Evolutionary conservation across 352 stramenopile genomes (phyloP), one percentile per base, ranked within the genome.

Genomic region (Blastocystis sp.): DNA sequence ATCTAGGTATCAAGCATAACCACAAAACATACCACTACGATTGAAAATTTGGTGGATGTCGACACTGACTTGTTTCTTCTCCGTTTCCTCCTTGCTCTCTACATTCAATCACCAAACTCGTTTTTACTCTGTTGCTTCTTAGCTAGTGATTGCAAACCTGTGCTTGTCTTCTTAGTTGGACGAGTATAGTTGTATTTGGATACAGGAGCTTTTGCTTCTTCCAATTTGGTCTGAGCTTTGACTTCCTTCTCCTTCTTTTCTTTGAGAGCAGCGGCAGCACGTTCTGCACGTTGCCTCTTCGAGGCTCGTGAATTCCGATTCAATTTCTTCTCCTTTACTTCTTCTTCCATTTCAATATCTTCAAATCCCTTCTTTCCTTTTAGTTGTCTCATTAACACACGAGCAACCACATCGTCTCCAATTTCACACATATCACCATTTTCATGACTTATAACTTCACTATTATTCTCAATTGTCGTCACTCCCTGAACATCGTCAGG

Each of bases 1-100:
- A 65, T 83, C 71, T 74, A 74, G 9, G 1, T 9, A 16, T 74
- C 16, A 74, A 51, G 1, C 21, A 35, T 32, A n/a, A 16, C 3
- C 7, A 65, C 5, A 2, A 66, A 1, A 24, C 4, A 14, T 43
- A 83, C 71, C 71, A n/a, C 51, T 83, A 37, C 71, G 49, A 63
- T 83, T 83, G 29, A 83, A 83, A 32, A 83, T 83, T 27, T 83
- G 63, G 71, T 83, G 71, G 37, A 83, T 83, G 35, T 83, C 71
- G 43, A 83, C 71, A 37, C 11, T 7, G 27, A 32, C 54, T 61
- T 61, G 24, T 4, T 71, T 71, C 59, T n/a, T 39, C 39, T 35
- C 59, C 24, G 24, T 12, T 43, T 71, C 35, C 59, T 35, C 59
- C 59, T 71, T 71, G 5, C 32, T 39, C 59, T 46, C 59, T 43